Conservation (phyloP, 495 filamentous ascomycete genomes). For the Entonaema liquescens region DNA sequence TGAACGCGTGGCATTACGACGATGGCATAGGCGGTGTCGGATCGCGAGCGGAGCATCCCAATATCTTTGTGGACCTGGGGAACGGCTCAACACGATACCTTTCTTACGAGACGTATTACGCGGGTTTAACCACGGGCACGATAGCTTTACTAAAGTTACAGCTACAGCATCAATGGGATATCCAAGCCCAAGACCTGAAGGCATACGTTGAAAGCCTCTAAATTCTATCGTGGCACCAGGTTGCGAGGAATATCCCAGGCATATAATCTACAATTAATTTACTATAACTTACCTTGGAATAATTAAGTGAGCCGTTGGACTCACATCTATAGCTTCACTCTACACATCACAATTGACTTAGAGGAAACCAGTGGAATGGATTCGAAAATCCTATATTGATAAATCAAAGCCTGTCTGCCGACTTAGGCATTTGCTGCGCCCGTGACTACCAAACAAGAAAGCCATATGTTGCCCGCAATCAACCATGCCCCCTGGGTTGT, state of each 20-base stretch:
- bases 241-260: neutral
- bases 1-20: constrained; percentile 36
- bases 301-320: no score
- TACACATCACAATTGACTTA: neutral
- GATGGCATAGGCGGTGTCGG: constrained; percentile 30
- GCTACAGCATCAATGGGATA: constrained; percentile 32
- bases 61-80: constrained; percentile 29
- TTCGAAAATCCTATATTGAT: constrained; percentile 34
- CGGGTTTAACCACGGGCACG: constrained; percentile 23
- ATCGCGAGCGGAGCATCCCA: constrained; percentile 33
- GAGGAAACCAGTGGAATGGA: neutral
- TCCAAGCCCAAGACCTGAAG: constrained; percentile 39
- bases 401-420: constrained; percentile 20
- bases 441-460: constrained; percentile 23
- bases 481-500: constrained; percentile 28
- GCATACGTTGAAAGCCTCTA: constrained; percentile 30
- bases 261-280: neutral
- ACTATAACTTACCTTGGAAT: no score
- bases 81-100: constrained; percentile 35
- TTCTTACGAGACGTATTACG: constrained; percentile 47
- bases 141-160: constrained; percentile 29
- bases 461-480: constrained; percentile 21
- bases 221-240: neutral
- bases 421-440: constrained; percentile 12
- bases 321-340: neutral